phyloP scores from a whole-genome alignment of 1,284 basidiomycete species.

The Irpex rosettiformis region DNA sequence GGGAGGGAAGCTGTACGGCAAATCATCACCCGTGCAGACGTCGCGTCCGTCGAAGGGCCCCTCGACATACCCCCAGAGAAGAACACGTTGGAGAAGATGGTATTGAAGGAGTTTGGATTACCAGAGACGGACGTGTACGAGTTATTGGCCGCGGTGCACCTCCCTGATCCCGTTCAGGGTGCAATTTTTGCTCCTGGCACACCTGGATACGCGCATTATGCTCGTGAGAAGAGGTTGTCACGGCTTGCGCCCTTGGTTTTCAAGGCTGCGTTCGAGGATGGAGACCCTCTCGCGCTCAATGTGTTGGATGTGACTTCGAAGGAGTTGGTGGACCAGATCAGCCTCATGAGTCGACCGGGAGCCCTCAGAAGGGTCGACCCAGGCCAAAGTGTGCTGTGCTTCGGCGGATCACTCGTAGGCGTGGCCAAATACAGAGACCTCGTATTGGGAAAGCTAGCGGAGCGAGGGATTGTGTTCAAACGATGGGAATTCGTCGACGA shows the following conservation, averaged over 20 bases:
- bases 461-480: slow-evolving; percentile 57
- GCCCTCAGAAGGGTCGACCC: slow-evolving; percentile 46
- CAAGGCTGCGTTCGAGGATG: slow-evolving; percentile 60
- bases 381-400: slow-evolving; percentile 56
- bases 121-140: slow-evolving; percentile 46
- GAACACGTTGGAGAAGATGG: slow-evolving; percentile 26
- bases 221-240: slow-evolving; percentile 71
- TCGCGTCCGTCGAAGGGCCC: slow-evolving; percentile 39
- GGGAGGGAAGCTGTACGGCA: slow-evolving; percentile 69
- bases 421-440: slow-evolving; percentile 56
- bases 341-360: slow-evolving; percentile 44
- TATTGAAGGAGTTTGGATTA: slow-evolving; percentile 57
- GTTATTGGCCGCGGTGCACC: slow-evolving; percentile 56
- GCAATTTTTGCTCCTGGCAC: slow-evolving; percentile 35
- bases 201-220: slow-evolving; percentile 34
- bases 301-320: slow-evolving; percentile 51
- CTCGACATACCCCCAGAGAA: slow-evolving; percentile 8
- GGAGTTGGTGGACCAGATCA: slow-evolving; percentile 59
- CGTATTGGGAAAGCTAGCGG: slow-evolving; percentile 53
- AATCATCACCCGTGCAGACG: slow-evolving; percentile 56
- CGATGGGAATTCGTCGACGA: slow-evolving; percentile 64
- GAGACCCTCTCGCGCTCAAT: slow-evolving; percentile 54
- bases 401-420: slow-evolving; percentile 71
- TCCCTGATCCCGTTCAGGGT: slow-evolving; percentile 42
- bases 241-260: slow-evolving; percentile 72